Percentiles rank a stretch among this genome's conserved stretches.
These are phyloP conservation scores for Metschnikowia baotianmanensis DNA, from an alignment of 805 yeast species.

Conservation along the genomic window DNA sequence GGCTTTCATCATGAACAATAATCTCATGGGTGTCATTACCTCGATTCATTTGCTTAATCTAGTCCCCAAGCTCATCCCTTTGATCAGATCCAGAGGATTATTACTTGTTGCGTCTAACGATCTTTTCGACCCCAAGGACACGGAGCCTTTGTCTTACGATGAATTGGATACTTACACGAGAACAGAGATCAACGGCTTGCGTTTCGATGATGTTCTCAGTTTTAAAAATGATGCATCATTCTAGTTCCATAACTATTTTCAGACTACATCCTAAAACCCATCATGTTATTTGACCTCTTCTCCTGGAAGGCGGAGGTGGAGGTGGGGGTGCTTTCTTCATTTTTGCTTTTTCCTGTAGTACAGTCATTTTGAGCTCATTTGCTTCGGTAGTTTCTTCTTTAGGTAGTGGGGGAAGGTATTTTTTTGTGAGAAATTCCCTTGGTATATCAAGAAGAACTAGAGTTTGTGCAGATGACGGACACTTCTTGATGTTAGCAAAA, in stretches of 20 bases:
- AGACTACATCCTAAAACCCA: neutral
- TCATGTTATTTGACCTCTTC: slow-evolving; percentile 6
- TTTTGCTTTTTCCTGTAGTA: slow-evolving; percentile 26
- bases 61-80: slow-evolving; percentile 72
- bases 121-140: slow-evolving; percentile 24
- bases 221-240: slow-evolving; percentile 53
- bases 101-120: slow-evolving; percentile 71
- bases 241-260: neutral
- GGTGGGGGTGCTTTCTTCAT: slow-evolving; percentile 42
- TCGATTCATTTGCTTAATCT: slow-evolving; percentile 67
- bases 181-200: slow-evolving; percentile 62
- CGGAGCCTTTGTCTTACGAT: slow-evolving; percentile 22
- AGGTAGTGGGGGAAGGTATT: slow-evolving; percentile 22
- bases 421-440: slow-evolving; percentile 27
- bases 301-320: slow-evolving; percentile 29
- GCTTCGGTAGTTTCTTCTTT: slow-evolving; percentile 10
- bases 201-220: slow-evolving; percentile 60
- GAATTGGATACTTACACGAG: slow-evolving; percentile 38
- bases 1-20: slow-evolving; percentile 74
- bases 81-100: slow-evolving; percentile 77
- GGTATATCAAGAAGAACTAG: slow-evolving; percentile 32
- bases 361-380: slow-evolving; percentile 1
- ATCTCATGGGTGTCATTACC: slow-evolving; percentile 78
- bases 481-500: neutral
- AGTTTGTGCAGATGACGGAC: slow-evolving; percentile 9